Base-by-base conservation (phyloP, 164 flowering plant species). In the Aristolochia contorta region DNA sequence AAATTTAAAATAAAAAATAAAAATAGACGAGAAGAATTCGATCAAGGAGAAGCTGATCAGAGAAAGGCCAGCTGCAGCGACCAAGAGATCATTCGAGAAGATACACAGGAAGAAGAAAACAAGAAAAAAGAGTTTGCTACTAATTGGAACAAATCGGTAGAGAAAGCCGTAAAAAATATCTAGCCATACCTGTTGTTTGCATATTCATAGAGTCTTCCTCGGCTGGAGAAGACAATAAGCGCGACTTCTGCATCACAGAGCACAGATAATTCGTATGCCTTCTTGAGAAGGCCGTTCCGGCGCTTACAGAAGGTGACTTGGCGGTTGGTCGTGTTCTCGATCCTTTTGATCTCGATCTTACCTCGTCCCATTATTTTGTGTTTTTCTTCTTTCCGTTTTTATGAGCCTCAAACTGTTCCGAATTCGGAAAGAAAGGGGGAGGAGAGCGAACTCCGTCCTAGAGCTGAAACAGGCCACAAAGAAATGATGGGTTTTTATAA, bases 301-400 rank as follows among this genome's bases (percentile, higher is more conserved):
- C 75, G 67, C 60, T 72, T 72, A 45, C 75, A 67, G 54, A 72
- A 72, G 54, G 75, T 72, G 30, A 72, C 75, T 22, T 68, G 71
- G 9, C 75, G 60, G 13, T 65, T 72, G 3, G 75, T 68, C 2
- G 71, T 67, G 64, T 65, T 72, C 47, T 72, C 75, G 52, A 72
- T 72, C 63, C 71, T 47, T 66, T 67, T 67, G 49, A 72, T 72
- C 48, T 67, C 71, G 49, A 72, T 72, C 69, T 72, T 72, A 25
- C 75, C 69, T 43, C 75, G 49, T 15, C 71, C 71, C 74, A 71
- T 71, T 45, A 57, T 70, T 47, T 8, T 37, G 12, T 37, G 43
- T 37, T 37, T 47, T 50, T 12, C 45, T 53, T 16, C 58, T 64
- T 65, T 51, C 25, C 49, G 55, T 27, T 50, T 41, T 37, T 18